Evolutionary conservation across 139 green algal species (phyloP).

Genomic region (Gonium pectorale): DNA sequence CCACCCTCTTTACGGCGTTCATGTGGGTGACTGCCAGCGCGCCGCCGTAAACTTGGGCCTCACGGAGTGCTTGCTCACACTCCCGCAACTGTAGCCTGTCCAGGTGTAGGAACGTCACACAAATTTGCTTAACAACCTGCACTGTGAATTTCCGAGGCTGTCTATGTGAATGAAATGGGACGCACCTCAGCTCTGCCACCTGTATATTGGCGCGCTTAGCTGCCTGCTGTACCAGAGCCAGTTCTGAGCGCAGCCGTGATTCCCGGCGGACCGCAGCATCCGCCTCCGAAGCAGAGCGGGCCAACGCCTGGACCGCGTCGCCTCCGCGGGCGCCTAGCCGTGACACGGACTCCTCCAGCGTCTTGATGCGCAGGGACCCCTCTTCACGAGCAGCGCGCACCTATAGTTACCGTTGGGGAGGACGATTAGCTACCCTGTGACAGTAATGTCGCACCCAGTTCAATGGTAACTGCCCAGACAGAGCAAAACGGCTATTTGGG

Average conservation of each 20-base stretch:
- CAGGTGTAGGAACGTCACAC: too few relatives aligned
- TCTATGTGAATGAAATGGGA: too few relatives aligned
- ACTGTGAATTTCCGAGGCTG: too few relatives aligned
- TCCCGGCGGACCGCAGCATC: constrained; percentile 42
- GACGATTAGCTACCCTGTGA: too few relatives aligned
- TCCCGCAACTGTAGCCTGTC: constrained; percentile 26
- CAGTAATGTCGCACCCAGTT: too few relatives aligned
- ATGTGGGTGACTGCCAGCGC: neutral
- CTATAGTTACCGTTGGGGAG: too few relatives aligned
- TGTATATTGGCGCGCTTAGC: constrained; percentile 45
- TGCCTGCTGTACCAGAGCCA: constrained; percentile 47
- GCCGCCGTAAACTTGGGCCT: constrained; percentile 40
- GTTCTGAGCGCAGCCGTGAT: constrained; percentile 26
- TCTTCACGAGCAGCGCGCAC: constrained; percentile 57
- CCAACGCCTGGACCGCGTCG: constrained; percentile 39
- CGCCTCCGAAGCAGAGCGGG: constrained; percentile 11
- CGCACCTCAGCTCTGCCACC: constrained; percentile 48
- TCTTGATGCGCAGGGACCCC: constrained; percentile 49
- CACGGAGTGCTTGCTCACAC: constrained; percentile 22
- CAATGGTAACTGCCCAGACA: too few relatives aligned
- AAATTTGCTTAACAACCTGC: too few relatives aligned
- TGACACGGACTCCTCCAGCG: constrained; percentile 61
- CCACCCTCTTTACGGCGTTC: too few relatives aligned
- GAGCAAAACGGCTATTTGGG: too few relatives aligned
- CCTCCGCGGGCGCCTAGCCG: constrained; percentile 35